phyloP scores from a whole-genome alignment of 2,329 filamentous ascomycete species.

The Phialophora verrucosa region DNA sequence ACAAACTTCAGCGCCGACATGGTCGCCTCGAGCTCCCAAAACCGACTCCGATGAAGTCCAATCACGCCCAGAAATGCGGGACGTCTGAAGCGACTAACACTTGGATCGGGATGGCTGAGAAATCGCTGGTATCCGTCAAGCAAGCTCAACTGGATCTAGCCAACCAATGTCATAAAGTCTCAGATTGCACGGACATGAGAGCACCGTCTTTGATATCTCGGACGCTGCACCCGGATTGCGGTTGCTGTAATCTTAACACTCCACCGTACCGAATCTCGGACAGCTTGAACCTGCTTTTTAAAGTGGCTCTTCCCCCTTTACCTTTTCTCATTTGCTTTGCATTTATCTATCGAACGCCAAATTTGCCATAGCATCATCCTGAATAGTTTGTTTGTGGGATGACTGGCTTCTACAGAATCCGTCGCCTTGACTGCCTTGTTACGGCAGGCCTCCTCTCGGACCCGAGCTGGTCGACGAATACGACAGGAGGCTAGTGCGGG shows the following conservation, averaged over 20 bases:
- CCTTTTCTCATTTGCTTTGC: neutral
- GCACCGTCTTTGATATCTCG: neutral
- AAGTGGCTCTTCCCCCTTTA: neutral
- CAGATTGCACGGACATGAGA: neutral
- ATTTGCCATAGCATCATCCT: neutral
- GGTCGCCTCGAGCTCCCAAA: conserved; percentile 19
- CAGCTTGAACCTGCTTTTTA: neutral
- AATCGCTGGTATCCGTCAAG: neutral
- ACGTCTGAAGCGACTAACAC: neutral
- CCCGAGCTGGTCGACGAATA: conserved; percentile 1
- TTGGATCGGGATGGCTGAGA: neutral
- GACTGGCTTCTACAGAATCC: neutral
- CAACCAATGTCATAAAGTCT: neutral
- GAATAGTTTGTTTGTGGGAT: neutral
- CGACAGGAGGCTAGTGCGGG: conserved; percentile 15
- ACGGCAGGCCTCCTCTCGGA: neutral
- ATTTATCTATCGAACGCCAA: neutral
- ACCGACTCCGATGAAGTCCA: neutral
- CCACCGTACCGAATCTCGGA: neutral
- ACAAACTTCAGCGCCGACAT: conserved; percentile 68
- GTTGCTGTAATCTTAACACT: neutral
- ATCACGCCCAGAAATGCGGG: neutral
- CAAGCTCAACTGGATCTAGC: neutral
- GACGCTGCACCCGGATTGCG: neutral
- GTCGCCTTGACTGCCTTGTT: neutral